A percentile compares a stretch with the other conserved stretches of the same genome.
phyloP scores from a whole-genome alignment of 2,329 filamentous ascomycete species.

The Colletotrichum falcatum region DNA sequence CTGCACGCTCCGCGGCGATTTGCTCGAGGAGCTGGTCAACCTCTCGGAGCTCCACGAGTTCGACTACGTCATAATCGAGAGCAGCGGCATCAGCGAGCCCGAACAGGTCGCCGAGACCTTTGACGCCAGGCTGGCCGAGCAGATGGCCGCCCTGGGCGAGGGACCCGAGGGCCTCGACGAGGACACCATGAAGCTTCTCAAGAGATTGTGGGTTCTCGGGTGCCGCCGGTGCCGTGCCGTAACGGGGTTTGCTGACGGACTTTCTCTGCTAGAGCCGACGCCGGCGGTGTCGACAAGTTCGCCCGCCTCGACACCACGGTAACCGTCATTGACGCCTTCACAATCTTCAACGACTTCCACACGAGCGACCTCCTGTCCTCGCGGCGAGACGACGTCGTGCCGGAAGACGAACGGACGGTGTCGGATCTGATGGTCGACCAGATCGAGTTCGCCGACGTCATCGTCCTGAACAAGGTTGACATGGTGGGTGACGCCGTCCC shows the following conservation, averaged over 20 bases:
- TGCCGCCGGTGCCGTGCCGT: constrained; percentile 31
- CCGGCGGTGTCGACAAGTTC: constrained; percentile 74
- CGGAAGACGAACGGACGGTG: constrained; percentile 79
- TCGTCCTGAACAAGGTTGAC: constrained; percentile 78
- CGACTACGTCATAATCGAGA: constrained; percentile 80
- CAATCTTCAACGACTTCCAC: constrained; percentile 78
- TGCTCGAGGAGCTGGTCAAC: constrained; percentile 76
- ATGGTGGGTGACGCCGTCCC: constrained; percentile 56
- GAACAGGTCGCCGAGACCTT: constrained; percentile 82
- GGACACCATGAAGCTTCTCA: constrained; percentile 51
- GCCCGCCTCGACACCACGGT: constrained; percentile 77
- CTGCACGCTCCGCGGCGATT: constrained; percentile 78
- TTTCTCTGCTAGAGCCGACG: constrained; percentile 53
- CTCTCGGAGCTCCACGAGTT: constrained; percentile 72
- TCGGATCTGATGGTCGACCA: constrained; percentile 83
- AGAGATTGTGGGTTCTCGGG: constrained; percentile 49
- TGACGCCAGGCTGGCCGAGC: constrained; percentile 65
- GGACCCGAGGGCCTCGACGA: constrained; percentile 49
- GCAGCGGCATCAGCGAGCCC: constrained; percentile 77
- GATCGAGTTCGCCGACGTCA: constrained; percentile 81
- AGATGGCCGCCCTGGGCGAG: constrained; percentile 54
- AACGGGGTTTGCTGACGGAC: background rate
- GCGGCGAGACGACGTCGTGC: constrained; percentile 69
- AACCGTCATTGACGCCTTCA: constrained; percentile 80
- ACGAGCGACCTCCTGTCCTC: constrained; percentile 76